A percentile compares a stretch with the other conserved stretches of the same genome.
Evolutionary conservation across 2,329 filamentous ascomycete genomes (phyloP).

Genomic region (Ceratocystis eucalypticola): DNA sequence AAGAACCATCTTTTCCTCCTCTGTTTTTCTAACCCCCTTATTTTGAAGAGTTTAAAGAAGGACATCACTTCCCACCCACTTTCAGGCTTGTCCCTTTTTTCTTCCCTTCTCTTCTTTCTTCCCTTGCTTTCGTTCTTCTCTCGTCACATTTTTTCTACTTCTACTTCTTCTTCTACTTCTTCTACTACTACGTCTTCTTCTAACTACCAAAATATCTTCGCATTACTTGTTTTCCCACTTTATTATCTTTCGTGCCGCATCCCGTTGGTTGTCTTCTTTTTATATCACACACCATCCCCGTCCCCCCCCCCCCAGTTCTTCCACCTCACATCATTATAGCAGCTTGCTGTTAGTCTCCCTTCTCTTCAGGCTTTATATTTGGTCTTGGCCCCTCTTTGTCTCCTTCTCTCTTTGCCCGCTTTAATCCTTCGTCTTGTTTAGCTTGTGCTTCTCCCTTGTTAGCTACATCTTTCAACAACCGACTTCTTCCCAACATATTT

Average conservation of each 20-base stretch:
- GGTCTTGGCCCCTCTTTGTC: constrained; percentile 8
- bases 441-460: neutral
- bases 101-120: neutral
- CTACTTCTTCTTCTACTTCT: neutral
- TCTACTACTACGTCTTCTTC: neutral
- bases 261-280: neutral
- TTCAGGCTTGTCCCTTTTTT: neutral
- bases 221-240: neutral
- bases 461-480: constrained; percentile 1
- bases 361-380: constrained; percentile 4
- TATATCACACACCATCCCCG: neutral
- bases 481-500: neutral
- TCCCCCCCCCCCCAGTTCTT: neutral
- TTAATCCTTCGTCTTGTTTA: neutral
- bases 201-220: constrained; percentile 1
- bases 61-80: neutral
- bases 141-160: neutral
- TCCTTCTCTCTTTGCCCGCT: neutral
- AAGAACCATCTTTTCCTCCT: neutral
- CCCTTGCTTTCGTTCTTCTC: neutral
- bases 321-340: constrained; percentile 8
- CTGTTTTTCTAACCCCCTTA: neutral
- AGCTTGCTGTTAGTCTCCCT: neutral
- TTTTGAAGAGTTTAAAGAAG: constrained; percentile 1
- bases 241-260: constrained; percentile 6